phyloP scores from a whole-genome alignment of 345 rosid genomes.

The Hevea brasiliensis region DNA sequence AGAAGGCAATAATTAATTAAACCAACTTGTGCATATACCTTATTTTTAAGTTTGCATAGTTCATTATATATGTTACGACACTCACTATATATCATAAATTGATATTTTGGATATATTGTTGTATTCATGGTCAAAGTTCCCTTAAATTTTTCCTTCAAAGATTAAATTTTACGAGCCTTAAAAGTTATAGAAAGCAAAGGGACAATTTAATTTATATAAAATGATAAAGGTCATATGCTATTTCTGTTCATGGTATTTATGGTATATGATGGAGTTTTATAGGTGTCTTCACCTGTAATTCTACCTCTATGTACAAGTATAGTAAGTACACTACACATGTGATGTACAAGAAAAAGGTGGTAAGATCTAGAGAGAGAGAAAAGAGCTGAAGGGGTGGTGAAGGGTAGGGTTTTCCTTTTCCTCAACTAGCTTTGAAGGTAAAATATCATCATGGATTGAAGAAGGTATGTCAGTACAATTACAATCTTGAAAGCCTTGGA shows the following conservation, averaged over 20 bases:
- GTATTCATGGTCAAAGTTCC: background rate
- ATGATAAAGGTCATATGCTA: conserved; percentile 39
- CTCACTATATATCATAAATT: no score
- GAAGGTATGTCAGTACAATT: conserved; percentile 30
- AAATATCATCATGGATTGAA: conserved; percentile 35
- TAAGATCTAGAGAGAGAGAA: background rate
- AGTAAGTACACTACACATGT: conserved; percentile 8
- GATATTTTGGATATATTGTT: no score
- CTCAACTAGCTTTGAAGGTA: conserved; percentile 44
- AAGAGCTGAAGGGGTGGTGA: no score
- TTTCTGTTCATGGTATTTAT: conserved; percentile 31
- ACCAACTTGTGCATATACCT: background rate
- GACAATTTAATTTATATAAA: conserved; percentile 15
- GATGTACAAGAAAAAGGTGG: background rate
- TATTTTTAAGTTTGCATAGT: background rate
- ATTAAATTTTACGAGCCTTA: background rate
- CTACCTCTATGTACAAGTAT: conserved; percentile 4
- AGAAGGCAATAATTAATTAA: no score
- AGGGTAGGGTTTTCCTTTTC: conserved; percentile 6
- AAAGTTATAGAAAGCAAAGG: background rate
- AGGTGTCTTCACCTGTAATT: conserved; percentile 26
- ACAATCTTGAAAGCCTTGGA: conserved; percentile 38
- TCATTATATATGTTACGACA: background rate
- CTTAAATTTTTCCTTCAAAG: background rate
- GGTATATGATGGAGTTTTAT: conserved; percentile 36